Base-by-base conservation (phyloP, 1,139 yeast species). In the Taphrina pruni region DNA sequence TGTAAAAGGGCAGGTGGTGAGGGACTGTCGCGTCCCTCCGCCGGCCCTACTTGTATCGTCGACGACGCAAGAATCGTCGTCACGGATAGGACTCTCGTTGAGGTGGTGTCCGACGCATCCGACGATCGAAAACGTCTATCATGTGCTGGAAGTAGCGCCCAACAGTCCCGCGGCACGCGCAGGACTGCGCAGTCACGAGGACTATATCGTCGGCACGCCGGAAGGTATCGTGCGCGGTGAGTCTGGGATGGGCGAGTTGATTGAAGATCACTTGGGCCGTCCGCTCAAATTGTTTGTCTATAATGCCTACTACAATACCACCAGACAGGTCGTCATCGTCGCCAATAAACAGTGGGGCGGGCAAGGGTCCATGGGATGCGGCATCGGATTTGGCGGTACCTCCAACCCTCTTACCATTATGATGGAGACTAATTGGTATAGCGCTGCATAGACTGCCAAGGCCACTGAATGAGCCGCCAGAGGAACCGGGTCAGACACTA, bases 141-240 rank as follows among this genome's bases (percentile, higher is more conserved):
- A 94, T 75, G 87, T 94, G 56, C 79, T 94, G 70, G 85, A 85
- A 71, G 88, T 94, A 12, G 87, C 89, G 66, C 86, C 84, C 20
- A 85, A 86, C 69, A 89, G 96, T 0, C 97, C 98, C 0, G 97
- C 97, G 0, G 90, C 88, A 74, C 80, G 80, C 65, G 92, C 97
- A 0, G 97, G 95, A 38, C 83, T 94, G 55, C 83, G 90, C 52
- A 93, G 97, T 0, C 88, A 88, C 74, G 87, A 94, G 0, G 99
- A 94, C 77, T 94, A 90, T 76, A 88, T 94, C 70, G 87, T 94
- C 65, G 97, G 96, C 5, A 91, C 96, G 69, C 96, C 92, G 73
- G 87, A 88, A 69, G 96, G 96, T 0, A 80, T 90, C 81, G 93
- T 71, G 87, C 90, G 9, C 85, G 88, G 6, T 97, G 98, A 17